Evolutionary conservation across 2,329 filamentous ascomycete genomes (phyloP).

Genomic region (Blastomyces parvus): DNA sequence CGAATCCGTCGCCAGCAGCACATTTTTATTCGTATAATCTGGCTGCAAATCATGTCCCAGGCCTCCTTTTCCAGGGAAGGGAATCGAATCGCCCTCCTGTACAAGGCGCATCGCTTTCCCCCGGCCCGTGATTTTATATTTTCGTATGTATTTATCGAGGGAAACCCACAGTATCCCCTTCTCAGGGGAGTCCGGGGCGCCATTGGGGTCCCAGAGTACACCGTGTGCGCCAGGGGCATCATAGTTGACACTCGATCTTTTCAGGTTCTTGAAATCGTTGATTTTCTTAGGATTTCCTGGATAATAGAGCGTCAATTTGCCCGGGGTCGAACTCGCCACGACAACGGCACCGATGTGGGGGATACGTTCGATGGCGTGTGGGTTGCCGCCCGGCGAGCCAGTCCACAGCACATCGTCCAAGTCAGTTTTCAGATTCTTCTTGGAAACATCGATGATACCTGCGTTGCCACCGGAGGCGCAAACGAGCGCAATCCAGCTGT

Average conservation of each 20-base stretch:
- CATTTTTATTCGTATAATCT: constrained; percentile 15
- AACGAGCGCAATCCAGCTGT: constrained; percentile 16
- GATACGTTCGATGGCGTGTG: constrained; percentile 16
- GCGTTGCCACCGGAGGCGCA: constrained; percentile 17
- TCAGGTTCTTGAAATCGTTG: constrained; percentile 12
- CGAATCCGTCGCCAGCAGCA: constrained; percentile 16
- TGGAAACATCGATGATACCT: constrained; percentile 41
- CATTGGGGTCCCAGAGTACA: constrained; percentile 13
- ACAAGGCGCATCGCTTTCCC: constrained; percentile 9
- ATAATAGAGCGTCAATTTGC: constrained; percentile 16
- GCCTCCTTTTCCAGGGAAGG: constrained; percentile 9
- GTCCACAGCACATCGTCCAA: constrained; percentile 15
- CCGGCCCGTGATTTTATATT: constrained; percentile 11
- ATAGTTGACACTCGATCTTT: constrained; percentile 6
- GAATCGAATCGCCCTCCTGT: constrained; percentile 1
- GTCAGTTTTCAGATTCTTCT: constrained; percentile 36
- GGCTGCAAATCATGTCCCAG: constrained; percentile 17
- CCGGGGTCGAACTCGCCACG: constrained; percentile 15
- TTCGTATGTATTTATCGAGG: constrained; percentile 8
- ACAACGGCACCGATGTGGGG: constrained; percentile 15
- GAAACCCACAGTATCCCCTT: constrained; percentile 11
- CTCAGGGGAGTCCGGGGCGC: background rate
- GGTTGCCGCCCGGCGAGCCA: constrained; percentile 14
- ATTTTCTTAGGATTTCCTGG: constrained; percentile 12
- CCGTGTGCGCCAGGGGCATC: constrained; percentile 10